These are phyloP conservation scores for Backusella psychrophila DNA, from an alignment of 192 early-diverging fungal genomes.

Conservation along the genomic window DNA sequence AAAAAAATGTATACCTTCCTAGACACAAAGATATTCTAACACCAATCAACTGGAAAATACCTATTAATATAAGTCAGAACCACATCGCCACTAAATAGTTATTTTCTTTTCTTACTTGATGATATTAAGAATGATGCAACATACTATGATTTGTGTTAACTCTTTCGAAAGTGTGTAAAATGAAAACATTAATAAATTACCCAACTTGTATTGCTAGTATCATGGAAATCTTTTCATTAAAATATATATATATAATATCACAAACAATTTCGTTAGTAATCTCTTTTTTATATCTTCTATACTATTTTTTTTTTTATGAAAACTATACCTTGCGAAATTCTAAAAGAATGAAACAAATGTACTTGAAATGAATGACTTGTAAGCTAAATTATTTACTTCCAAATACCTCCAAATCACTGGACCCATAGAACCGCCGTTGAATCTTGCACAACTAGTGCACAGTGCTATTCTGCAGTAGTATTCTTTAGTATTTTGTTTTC, in stretches of 20 bases:
- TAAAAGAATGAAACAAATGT: not conserved
- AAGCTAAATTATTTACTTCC: too few species aligned
- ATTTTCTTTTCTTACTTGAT: not conserved
- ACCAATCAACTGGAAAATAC: not conserved
- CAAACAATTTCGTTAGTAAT: too few species aligned
- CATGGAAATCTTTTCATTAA: not conserved
- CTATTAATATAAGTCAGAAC: not conserved
- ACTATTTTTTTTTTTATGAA: not conserved
- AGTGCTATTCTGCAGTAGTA: not conserved
- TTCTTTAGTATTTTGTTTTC: not conserved
- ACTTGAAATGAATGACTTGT: not conserved
- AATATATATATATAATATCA: not conserved
- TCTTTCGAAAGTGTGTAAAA: not conserved
- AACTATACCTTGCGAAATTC: not conserved
- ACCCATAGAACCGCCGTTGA: not conserved
- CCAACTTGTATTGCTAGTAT: not conserved
- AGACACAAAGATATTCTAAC: not conserved
- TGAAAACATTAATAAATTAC: not conserved
- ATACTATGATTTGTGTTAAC: not conserved
- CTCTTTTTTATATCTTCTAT: too few species aligned
- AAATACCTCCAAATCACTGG: not conserved
- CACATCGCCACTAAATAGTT: not conserved
- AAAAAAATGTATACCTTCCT: not conserved
- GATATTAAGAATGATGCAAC: not conserved
- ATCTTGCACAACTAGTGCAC: not conserved